A percentile compares a stretch with the other conserved stretches of the same genome.
Conservation (phyloP, 345 rosid genomes). For the Sapria himalayana region DNA sequence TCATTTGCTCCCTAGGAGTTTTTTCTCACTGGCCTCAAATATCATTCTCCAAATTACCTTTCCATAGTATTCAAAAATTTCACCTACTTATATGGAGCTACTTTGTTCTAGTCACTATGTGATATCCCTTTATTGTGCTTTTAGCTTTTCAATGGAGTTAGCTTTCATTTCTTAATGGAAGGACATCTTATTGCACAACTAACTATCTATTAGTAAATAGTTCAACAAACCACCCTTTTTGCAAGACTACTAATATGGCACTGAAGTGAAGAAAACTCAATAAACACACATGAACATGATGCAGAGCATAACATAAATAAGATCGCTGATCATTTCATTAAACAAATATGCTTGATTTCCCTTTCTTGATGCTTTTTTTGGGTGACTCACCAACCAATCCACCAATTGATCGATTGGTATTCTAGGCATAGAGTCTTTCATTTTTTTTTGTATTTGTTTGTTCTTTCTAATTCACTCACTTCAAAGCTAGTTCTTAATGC, state of each 20-base stretch:
- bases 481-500: too few species aligned
- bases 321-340: constrained; percentile 3
- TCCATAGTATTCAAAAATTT: not conserved
- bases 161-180: not conserved
- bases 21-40: not conserved
- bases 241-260: too few species aligned
- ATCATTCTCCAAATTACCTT: not conserved
- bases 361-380: constrained; percentile 1
- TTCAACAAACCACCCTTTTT: too few species aligned
- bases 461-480: too few species aligned
- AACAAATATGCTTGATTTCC: constrained; percentile 3
- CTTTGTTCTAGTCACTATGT: not conserved
- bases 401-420: too few species aligned
- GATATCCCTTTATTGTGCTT: not conserved
- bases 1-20: not conserved
- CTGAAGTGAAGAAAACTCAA: constrained; percentile 5
- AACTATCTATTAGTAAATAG: too few species aligned
- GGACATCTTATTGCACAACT: not conserved
- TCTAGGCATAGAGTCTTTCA: too few species aligned
- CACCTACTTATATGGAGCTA: not conserved
- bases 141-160: not conserved
- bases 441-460: too few species aligned
- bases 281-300: constrained; percentile 6
- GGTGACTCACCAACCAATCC: too few species aligned
- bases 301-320: constrained; percentile 6